Base-by-base conservation (phyloP, 176 grass and related monocot species). In the Triticum dicoccoides region DNA sequence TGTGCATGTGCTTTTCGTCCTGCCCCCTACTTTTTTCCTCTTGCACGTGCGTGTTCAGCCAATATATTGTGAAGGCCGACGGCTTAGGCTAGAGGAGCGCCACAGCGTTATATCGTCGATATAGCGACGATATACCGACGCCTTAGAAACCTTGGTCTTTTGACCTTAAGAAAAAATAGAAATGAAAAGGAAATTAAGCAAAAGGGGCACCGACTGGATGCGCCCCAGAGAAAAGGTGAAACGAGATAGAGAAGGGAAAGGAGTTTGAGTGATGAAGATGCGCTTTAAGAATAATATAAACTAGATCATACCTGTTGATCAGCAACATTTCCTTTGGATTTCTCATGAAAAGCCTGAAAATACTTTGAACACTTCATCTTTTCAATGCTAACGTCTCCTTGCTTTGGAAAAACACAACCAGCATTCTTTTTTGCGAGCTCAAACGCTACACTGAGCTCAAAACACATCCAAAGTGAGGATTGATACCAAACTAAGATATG, bases 301-400 rank as follows among this genome's bases (percentile, higher is more conserved):
- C 62, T 69, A 37, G 38, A 76, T 78, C 38, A 69, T 87, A 95
- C 95, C 81, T 44, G 78, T 63, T 80, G 86, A 69, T 88, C 82
- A 91, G 59, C 69, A 88, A n/a, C 39, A 84, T 94, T 86, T 85
- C 27, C 84, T 83, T 91, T 88, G 32, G 88, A 84, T 33, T 86
- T 89, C 32, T 79, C 69, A 86, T 92, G 84, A 83, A 95, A 84
- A 83, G 64, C 78, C 79, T 71, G 93, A 24, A 98, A 95, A 73
- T 89, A 86, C 77, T 89, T 95, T 10, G 88, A 98, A 32, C 85
- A 80, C 80, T 92, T 89, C 73, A 95, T 91, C 89, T 91, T 98
- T 86, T 94, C 96, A 37, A 92, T 78, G 87, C 79, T 75, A 70
- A 84, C 77, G 80, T 88, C 90, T 72, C 91, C 91, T 74, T 44